Base-by-base conservation (phyloP, 2,329 filamentous ascomycete species). In the Rhynchosporium graminicola region DNA sequence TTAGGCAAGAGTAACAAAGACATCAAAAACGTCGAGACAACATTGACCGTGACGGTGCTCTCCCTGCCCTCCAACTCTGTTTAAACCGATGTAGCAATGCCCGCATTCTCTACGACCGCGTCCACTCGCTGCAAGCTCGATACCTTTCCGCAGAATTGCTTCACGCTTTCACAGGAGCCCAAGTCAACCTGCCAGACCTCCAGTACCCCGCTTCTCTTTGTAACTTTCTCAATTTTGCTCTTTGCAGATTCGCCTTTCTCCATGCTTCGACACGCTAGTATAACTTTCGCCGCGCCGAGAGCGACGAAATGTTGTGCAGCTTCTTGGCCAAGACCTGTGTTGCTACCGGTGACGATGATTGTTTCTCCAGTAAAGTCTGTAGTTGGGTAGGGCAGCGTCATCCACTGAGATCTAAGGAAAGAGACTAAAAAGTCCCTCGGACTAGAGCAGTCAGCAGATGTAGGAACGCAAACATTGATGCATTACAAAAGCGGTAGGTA, bases 131-230 rank as follows among this genome's bases (percentile, higher is more conserved):
- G 65, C 13, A 82, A 72, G n/a, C 75, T 69, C 3, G 54, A 63
- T 1, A 76, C 69, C 2, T 76, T 74, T 0, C 58, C 68, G 3
- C 74, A 77, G 63, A 86, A 84, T 1, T 70, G 72, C 57, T 74
- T 71, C 43, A 84, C 76, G 38, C 77, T 80, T 3, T 77, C 76
- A 66, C 80, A 82, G 20, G 74, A 78, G 13, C 67, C 69, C 66
- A 84, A 76, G 67, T 85, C 82, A 4, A 85, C 67, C 10, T 74
- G 59, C 81, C 81, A 85, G 12, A 83, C 80, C 48, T 83, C 68
- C 10, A 70, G 48, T 9, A 67, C 57, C 10, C 54, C 57, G 29
- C 56, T 52, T 28, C 59, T 50, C 38, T 61, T 60, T 13, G 64
- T 67, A 45, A 36, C 64, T 13, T 59, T 48, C 28, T 57, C 57